Evolutionary conservation across 768 basidiomycete species (phyloP).

Genomic region (Lentinula lateritia): DNA sequence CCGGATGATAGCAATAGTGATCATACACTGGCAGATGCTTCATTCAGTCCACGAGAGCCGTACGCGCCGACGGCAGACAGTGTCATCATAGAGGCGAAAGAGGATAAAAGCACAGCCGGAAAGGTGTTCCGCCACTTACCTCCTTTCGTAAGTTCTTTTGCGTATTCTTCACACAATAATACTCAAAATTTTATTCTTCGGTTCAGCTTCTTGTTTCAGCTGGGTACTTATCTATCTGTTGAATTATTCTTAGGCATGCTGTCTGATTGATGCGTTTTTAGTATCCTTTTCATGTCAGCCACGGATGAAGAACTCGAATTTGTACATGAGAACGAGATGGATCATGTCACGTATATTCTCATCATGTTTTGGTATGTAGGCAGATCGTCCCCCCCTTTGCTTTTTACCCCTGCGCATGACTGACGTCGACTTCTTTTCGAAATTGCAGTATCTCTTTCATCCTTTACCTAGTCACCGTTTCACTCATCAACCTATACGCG

Average conservation of each 20-base stretch:
- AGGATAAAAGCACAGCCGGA: slow-evolving; percentile 31
- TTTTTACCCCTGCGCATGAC: neutral
- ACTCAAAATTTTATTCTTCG: neutral
- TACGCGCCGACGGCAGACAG: slow-evolving; percentile 1
- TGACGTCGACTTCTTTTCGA: neutral
- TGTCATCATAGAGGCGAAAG: slow-evolving; percentile 2
- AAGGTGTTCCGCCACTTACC: slow-evolving; percentile 82
- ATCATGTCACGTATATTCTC: slow-evolving; percentile 86
- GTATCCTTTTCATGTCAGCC: slow-evolving; percentile 85
- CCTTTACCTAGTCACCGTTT: slow-evolving; percentile 67
- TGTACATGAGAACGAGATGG: slow-evolving; percentile 70
- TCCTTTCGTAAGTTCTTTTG: slow-evolving; percentile 64
- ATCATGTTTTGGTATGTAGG: slow-evolving; percentile 69
- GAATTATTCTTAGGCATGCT: neutral
- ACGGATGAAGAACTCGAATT: slow-evolving; percentile 86
- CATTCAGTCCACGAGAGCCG: slow-evolving; percentile 10
- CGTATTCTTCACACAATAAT: neutral
- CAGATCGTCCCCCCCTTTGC: neutral
- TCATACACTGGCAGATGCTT: slow-evolving; percentile 51
- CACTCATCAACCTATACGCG: slow-evolving; percentile 64
- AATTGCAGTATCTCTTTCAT: slow-evolving; percentile 62
- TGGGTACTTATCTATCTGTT: slow-evolving; percentile 39
- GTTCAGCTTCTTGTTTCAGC: slow-evolving; percentile 63
- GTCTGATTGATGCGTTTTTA: slow-evolving; percentile 16
- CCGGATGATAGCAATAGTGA: slow-evolving; percentile 55